Conservation (phyloP, 1,284 basidiomycete genomes). For the Wolfiporia cocos region DNA sequence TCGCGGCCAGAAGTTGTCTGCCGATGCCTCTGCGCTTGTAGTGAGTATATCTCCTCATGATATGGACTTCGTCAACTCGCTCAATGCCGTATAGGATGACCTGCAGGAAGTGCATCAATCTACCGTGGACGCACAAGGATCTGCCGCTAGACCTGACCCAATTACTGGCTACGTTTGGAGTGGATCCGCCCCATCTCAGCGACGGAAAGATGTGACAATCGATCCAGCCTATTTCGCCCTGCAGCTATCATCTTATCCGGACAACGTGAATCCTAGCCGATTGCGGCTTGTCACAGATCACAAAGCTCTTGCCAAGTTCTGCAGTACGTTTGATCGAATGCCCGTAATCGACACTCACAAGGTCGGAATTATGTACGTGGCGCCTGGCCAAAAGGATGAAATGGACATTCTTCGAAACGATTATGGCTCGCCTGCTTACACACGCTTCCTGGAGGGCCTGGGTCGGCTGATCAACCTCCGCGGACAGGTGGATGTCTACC, state of each 20-base stretch:
- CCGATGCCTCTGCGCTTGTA: neutral
- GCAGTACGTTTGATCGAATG: conserved; percentile 76
- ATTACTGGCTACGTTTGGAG: conserved; percentile 84
- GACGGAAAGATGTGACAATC: conserved; percentile 78
- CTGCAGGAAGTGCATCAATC: neutral
- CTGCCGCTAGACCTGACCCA: conserved; percentile 39
- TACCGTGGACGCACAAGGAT: conserved; percentile 8
- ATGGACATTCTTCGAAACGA: conserved; percentile 86
- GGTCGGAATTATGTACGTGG: conserved; percentile 95
- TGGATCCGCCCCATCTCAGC: conserved; percentile 76
- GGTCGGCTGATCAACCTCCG: conserved; percentile 89
- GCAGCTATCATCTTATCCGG: conserved; percentile 82
- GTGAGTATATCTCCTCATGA: neutral
- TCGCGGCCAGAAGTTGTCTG: neutral
- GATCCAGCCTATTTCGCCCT: conserved; percentile 88
- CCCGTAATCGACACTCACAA: conserved; percentile 98
- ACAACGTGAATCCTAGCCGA: conserved; percentile 28
- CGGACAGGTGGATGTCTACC: conserved; percentile 91
- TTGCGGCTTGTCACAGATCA: conserved; percentile 53
- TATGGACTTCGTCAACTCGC: too few species aligned
- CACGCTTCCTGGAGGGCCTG: conserved; percentile 86
- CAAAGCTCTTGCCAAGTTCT: conserved; percentile 42
- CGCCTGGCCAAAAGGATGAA: conserved; percentile 84
- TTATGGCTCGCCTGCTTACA: conserved; percentile 93
- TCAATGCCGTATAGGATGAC: too few species aligned